These are phyloP conservation scores for Gyrodon lividus DNA, from an alignment of 768 basidiomycete species.

Conservation along the genomic window DNA sequence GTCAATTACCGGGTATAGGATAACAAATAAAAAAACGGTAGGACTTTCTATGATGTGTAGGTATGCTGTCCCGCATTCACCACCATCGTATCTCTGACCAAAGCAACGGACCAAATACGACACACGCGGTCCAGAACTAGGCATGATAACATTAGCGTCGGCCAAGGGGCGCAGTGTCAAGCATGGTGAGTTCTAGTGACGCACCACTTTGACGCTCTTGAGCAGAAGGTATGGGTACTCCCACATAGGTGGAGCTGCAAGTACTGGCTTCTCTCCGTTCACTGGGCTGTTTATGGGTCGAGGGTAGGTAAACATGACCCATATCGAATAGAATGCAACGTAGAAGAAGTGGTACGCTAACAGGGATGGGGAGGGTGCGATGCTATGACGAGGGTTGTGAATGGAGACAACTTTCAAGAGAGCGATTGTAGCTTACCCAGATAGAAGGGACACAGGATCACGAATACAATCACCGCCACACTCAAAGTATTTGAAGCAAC, in stretches of 20 bases:
- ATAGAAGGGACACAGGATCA: conserved; percentile 87
- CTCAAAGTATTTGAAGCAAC: conserved; percentile 98
- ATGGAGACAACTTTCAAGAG: neutral
- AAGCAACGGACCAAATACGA: conserved; percentile 86
- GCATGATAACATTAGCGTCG: neutral
- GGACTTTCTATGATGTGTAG: neutral
- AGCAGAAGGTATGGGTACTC: conserved; percentile 69
- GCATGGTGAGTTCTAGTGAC: conserved; percentile 33
- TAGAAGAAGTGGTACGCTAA: conserved; percentile 92
- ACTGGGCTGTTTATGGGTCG: conserved; percentile 19
- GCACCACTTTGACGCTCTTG: conserved; percentile 67
- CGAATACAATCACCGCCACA: conserved; percentile 84
- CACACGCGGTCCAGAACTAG: conserved; percentile 86
- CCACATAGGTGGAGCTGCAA: conserved; percentile 44
- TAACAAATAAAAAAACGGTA: neutral
- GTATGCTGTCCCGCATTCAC: conserved; percentile 23
- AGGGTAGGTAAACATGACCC: conserved; percentile 77
- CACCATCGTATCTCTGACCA: conserved; percentile 88
- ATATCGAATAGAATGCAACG: conserved; percentile 94
- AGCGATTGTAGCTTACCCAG: conserved; percentile 58
- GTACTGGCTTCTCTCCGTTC: conserved; percentile 36
- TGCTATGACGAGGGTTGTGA: conserved; percentile 40
- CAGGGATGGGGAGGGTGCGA: conserved; percentile 74
- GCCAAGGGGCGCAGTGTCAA: neutral
- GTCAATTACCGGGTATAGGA: conserved; percentile 8